Evolutionary conservation across 2,329 filamentous ascomycete genomes (phyloP).

Genomic region (Orbilia brochopaga): DNA sequence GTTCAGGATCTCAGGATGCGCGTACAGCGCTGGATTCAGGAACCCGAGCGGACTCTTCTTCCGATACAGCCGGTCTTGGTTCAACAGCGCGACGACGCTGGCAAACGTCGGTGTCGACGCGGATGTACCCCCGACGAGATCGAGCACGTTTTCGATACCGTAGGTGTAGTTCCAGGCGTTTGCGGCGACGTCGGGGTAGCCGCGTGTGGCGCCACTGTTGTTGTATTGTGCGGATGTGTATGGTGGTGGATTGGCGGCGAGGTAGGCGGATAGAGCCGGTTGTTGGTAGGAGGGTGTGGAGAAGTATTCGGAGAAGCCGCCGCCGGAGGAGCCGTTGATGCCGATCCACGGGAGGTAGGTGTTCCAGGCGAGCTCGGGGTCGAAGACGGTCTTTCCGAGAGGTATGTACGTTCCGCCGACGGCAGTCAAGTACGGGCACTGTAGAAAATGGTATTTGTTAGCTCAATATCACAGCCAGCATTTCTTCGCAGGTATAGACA

Average conservation of each 20-base stretch:
- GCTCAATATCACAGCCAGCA: background rate
- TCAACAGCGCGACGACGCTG: slow-evolving; percentile 59
- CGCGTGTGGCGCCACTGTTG: slow-evolving; percentile 62
- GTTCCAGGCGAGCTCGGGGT: slow-evolving; percentile 60
- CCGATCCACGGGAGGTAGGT: slow-evolving; percentile 54
- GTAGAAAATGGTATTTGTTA: background rate
- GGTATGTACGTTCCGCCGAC: slow-evolving; percentile 65
- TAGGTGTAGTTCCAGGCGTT: slow-evolving; percentile 56
- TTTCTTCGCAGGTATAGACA: slow-evolving; percentile 68
- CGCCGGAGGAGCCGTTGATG: slow-evolving; percentile 60
- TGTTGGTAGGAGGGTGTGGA: slow-evolving; percentile 62
- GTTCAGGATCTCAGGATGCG: slow-evolving; percentile 55
- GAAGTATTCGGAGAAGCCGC: slow-evolving; percentile 65
- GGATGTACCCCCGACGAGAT: slow-evolving; percentile 62
- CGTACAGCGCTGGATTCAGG: slow-evolving; percentile 38
- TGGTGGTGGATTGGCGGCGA: slow-evolving; percentile 55
- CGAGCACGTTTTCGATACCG: slow-evolving; percentile 57
- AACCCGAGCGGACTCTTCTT: slow-evolving; percentile 42
- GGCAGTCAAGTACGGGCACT: slow-evolving; percentile 71
- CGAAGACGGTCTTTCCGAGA: slow-evolving; percentile 57
- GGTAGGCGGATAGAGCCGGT: slow-evolving; percentile 60
- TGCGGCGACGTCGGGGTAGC: slow-evolving; percentile 67
- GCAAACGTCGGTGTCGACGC: slow-evolving; percentile 59
- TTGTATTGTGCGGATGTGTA: slow-evolving; percentile 61
- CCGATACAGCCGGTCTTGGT: slow-evolving; percentile 57